These are phyloP conservation scores for Wallacemonas rigidus DNA, from an alignment of 208 protist species.

Conservation along the genomic window DNA sequence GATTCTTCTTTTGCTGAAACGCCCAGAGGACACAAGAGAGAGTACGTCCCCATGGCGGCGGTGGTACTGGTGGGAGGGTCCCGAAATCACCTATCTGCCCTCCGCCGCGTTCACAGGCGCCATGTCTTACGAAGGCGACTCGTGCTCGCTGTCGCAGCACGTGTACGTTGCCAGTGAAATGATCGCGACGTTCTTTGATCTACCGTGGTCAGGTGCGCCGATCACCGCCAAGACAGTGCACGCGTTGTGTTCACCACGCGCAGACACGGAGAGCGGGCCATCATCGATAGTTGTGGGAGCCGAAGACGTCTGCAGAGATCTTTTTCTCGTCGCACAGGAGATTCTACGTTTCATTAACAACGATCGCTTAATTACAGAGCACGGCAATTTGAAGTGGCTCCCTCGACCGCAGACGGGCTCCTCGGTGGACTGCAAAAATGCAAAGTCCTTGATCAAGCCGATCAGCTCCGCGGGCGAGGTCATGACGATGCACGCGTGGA, in stretches of 20 bases:
- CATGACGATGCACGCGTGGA: neutral
- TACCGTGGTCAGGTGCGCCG: neutral
- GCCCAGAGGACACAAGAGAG: neutral
- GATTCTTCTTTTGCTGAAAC: neutral
- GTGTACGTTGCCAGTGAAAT: neutral
- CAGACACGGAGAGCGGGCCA: too few species aligned
- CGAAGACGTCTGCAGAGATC: neutral
- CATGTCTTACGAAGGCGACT: neutral
- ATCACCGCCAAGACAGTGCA: neutral
- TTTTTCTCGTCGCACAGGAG: neutral
- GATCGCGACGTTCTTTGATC: neutral
- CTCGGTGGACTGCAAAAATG: neutral
- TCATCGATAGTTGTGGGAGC: neutral
- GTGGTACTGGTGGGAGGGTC: constrained; percentile 4
- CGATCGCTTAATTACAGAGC: too few species aligned
- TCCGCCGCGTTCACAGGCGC: neutral
- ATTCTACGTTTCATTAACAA: too few species aligned
- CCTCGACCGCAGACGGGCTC: neutral
- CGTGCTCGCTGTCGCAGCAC: neutral
- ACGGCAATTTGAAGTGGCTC: neutral
- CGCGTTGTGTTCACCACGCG: neutral
- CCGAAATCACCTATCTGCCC: neutral
- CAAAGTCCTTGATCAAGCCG: neutral
- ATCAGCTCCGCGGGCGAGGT: neutral
- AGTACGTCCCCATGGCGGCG: neutral